A percentile compares a stretch with the other conserved stretches of the same genome.
Conservation (phyloP, 257 asterid genomes). For the Ajuga chamaepitys region DNA sequence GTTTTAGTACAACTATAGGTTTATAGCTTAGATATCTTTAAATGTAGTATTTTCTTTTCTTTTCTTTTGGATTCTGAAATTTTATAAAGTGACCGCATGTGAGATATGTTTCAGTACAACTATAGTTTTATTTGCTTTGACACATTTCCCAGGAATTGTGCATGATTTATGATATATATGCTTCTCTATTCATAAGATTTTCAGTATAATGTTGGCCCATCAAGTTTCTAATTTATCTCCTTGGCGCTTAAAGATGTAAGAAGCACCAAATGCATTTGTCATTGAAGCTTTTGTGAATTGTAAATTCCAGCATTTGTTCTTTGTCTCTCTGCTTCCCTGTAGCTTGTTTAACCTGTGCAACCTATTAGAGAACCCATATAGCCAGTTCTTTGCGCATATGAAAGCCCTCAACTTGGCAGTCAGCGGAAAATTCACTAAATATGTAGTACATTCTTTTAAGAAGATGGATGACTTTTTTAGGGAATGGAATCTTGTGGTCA, state of each 20-base stretch:
- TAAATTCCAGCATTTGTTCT: conserved; percentile 9
- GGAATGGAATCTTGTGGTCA: conserved; percentile 81
- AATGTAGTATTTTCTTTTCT: neutral
- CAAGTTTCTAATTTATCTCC: conserved; percentile 1
- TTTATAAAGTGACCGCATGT: neutral
- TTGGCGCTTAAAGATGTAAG: conserved; percentile 73
- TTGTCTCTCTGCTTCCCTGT: neutral
- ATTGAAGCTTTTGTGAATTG: neutral
- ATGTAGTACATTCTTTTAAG: conserved; percentile 64
- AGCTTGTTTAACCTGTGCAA: conserved; percentile 92
- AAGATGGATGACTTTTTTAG: conserved; percentile 61
- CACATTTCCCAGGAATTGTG: neutral
- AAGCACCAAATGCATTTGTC: neutral
- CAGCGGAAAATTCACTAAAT: conserved; percentile 69
- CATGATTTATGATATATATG: neutral
- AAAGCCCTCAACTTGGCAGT: conserved; percentile 78
- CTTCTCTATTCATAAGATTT: neutral
- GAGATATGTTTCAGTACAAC: neutral
- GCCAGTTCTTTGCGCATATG: conserved; percentile 83
- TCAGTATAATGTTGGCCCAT: neutral
- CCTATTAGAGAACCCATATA: conserved; percentile 77
- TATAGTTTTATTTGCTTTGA: neutral
- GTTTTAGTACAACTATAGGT: no score
- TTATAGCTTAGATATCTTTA: neutral
- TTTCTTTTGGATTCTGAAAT: neutral